A percentile compares a stretch with the other conserved stretches of the same genome.
Evolutionary conservation across 441 rosid genomes (phyloP).

Genomic region (Monsonia emarginata): DNA sequence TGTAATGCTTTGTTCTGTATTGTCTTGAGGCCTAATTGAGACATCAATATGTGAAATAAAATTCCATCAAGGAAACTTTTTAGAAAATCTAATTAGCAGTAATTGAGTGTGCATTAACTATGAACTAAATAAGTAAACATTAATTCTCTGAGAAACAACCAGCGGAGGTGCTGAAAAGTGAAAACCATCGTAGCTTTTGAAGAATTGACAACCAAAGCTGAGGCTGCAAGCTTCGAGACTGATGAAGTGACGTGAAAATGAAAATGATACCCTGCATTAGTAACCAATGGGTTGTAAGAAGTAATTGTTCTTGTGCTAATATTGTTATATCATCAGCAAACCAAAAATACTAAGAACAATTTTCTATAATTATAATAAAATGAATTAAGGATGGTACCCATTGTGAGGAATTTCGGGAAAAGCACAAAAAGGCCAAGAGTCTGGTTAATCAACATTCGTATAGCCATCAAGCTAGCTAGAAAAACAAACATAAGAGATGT

Average conservation of each 20-base stretch:
- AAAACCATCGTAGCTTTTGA: background rate
- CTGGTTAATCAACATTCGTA: background rate
- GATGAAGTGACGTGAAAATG: background rate
- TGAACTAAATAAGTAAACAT: background rate
- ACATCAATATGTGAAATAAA: conserved; percentile 12
- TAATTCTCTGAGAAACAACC: background rate
- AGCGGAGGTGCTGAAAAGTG: background rate
- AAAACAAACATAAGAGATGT: background rate
- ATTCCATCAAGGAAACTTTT: conserved; percentile 13
- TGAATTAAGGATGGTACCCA: background rate
- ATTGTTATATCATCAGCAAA: too few species aligned
- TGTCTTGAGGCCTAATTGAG: conserved; percentile 13
- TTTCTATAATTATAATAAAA: background rate
- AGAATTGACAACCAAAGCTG: background rate
- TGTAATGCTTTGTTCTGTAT: conserved; percentile 13
- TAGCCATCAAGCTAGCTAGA: background rate
- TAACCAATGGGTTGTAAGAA: background rate
- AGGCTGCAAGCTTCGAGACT: background rate
- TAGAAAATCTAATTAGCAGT: background rate
- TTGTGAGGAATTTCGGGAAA: background rate
- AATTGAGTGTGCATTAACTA: background rate
- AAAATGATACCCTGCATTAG: background rate
- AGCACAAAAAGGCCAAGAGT: background rate
- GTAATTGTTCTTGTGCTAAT: too few species aligned
- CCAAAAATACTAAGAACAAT: background rate